Evolutionary conservation across 2,329 filamentous ascomycete species (phyloP).

Genomic region (Ascomycota sp.): DNA sequence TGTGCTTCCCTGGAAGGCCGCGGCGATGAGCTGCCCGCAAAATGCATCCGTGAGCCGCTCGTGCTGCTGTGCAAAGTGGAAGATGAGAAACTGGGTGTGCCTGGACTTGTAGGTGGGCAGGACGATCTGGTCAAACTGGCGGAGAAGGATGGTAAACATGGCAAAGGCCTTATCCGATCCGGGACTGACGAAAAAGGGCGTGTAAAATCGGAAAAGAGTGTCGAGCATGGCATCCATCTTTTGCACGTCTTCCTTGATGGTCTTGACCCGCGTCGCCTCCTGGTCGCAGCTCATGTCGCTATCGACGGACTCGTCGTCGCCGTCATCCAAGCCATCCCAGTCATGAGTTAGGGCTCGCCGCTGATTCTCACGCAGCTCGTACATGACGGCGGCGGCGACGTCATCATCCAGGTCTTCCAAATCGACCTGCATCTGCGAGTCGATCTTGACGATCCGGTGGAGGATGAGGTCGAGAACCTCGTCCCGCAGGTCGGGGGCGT

Average conservation of each 20-base stretch:
- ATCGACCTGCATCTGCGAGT: constrained; percentile 87
- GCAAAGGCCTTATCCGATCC: constrained; percentile 48
- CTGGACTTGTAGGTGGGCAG: constrained; percentile 80
- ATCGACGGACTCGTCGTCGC: constrained; percentile 49
- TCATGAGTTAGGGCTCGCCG: constrained; percentile 20
- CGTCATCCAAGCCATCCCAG: constrained; percentile 40
- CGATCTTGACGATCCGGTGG: constrained; percentile 76
- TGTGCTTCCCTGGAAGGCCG: constrained; percentile 35
- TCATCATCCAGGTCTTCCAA: constrained; percentile 86
- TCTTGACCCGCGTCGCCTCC: constrained; percentile 42
- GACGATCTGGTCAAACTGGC: constrained; percentile 73
- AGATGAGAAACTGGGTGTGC: constrained; percentile 87
- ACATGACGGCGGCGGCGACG: constrained; percentile 51
- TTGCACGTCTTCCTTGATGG: constrained; percentile 60
- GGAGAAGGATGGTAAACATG: constrained; percentile 58
- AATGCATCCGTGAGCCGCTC: constrained; percentile 65
- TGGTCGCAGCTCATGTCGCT: constrained; percentile 48
- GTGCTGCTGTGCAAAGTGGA: constrained; percentile 79
- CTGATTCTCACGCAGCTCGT: constrained; percentile 17
- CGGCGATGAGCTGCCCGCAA: constrained; percentile 44
- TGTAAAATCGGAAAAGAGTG: constrained; percentile 68
- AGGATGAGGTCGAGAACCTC: constrained; percentile 71
- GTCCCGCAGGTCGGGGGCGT: constrained; percentile 56
- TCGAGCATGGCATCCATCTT: constrained; percentile 88
- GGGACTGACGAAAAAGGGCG: constrained; percentile 48